A percentile compares a stretch with the other conserved stretches of the same genome.
These are phyloP conservation scores for Yamadazyma conglobata DNA, from an alignment of 1,139 yeast species.

Conservation along the genomic window DNA sequence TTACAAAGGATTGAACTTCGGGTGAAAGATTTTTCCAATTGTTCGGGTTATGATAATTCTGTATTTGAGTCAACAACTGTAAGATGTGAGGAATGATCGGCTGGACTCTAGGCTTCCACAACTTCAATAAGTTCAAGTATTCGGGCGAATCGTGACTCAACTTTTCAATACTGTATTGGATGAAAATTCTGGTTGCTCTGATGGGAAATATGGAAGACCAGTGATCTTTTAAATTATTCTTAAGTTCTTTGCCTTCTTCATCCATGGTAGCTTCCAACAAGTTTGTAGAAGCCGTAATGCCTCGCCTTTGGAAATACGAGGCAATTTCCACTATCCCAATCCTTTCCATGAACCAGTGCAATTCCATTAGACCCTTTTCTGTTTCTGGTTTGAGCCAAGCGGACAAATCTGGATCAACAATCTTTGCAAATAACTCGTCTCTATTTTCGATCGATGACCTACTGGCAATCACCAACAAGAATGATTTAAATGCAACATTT, in stretches of 20 bases:
- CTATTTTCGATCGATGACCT: slow-evolving; percentile 69
- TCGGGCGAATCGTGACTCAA: slow-evolving; percentile 75
- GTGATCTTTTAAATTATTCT: slow-evolving; percentile 75
- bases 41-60: slow-evolving; percentile 88
- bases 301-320: slow-evolving; percentile 78
- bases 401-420: slow-evolving; percentile 86
- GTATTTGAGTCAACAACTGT: slow-evolving; percentile 83
- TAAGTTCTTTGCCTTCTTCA: slow-evolving; percentile 77
- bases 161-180: slow-evolving; percentile 93
- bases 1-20: slow-evolving; percentile 87
- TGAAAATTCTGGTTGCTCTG: slow-evolving; percentile 89
- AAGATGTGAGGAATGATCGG: slow-evolving; percentile 90
- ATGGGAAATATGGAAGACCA: slow-evolving; percentile 96
- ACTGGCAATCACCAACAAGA: slow-evolving; percentile 85
- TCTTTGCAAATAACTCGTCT: slow-evolving; percentile 72
- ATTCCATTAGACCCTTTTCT: slow-evolving; percentile 79
- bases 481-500: slow-evolving; percentile 89
- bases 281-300: slow-evolving; percentile 74
- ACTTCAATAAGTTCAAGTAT: slow-evolving; percentile 61
- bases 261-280: slow-evolving; percentile 81
- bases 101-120: slow-evolving; percentile 93
- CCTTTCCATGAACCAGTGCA: slow-evolving; percentile 98
- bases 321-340: slow-evolving; percentile 93
- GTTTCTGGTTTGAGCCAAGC: slow-evolving; percentile 95
- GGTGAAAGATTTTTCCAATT: slow-evolving; percentile 87